Evolutionary conservation across 768 basidiomycete genomes (phyloP).

Genomic region (Trametes cubensis): DNA sequence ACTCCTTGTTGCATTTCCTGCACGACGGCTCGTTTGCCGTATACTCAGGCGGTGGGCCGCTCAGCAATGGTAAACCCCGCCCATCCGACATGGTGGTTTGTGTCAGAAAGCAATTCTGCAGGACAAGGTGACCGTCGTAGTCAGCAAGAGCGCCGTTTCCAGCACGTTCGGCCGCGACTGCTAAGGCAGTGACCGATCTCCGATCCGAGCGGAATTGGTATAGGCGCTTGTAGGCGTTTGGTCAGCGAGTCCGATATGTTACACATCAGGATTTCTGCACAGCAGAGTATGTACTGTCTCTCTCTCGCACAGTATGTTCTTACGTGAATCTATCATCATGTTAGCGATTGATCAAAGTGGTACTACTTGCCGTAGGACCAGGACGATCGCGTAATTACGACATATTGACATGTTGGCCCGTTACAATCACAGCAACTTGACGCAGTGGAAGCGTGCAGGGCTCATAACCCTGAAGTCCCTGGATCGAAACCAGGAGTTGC

Average conservation of each 20-base stretch:
- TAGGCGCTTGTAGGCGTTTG: background rate
- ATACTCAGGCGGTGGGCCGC: slow-evolving; percentile 58
- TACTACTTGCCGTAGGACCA: no score
- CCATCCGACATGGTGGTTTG: slow-evolving; percentile 19
- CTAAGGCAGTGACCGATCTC: background rate
- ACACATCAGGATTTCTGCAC: no score
- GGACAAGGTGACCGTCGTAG: slow-evolving; percentile 5
- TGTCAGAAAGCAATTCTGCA: background rate
- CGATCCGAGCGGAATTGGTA: slow-evolving; percentile 3
- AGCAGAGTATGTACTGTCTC: no score
- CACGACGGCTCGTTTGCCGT: slow-evolving; percentile 46
- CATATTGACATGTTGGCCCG: no score
- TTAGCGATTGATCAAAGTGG: no score
- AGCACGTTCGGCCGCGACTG: slow-evolving; percentile 10
- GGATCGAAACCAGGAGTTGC: slow-evolving; percentile 68
- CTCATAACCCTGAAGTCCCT: slow-evolving; percentile 68
- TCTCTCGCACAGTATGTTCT: no score
- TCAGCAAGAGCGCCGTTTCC: slow-evolving; percentile 16
- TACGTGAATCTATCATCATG: no score
- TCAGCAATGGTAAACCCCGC: slow-evolving; percentile 69
- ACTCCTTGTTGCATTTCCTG: slow-evolving; percentile 75
- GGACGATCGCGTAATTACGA: no score
- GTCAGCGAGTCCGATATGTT: background rate
- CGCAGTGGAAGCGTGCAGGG: slow-evolving; percentile 62
- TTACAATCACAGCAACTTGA: slow-evolving; percentile 49